Conservation (phyloP, 2,329 filamentous ascomycete genomes). For the Pseudogymnoascus sp. region DNA sequence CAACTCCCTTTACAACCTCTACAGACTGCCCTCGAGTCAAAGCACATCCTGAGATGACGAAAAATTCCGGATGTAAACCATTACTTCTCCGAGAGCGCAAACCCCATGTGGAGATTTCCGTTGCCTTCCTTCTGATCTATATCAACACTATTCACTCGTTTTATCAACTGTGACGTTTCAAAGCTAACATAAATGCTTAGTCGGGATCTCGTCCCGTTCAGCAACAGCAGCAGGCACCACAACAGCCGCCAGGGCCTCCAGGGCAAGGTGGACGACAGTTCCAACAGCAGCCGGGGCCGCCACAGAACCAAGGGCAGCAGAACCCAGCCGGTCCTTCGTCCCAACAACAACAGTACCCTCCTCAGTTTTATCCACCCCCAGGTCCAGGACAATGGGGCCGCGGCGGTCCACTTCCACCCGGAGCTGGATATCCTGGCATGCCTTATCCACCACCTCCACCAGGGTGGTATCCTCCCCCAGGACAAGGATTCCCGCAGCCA, state of each 20-base stretch:
- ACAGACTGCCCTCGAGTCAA: slow-evolving; percentile 1
- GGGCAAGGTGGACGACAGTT: slow-evolving; percentile 10
- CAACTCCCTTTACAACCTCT: slow-evolving; percentile 13
- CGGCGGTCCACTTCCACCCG: slow-evolving; percentile 41
- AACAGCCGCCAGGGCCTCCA: slow-evolving; percentile 15
- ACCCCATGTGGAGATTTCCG: slow-evolving; percentile 93
- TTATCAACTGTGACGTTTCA: background rate
- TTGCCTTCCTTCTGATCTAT: slow-evolving; percentile 98
- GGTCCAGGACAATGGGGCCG: slow-evolving; percentile 47
- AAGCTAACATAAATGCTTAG: slow-evolving; percentile 5
- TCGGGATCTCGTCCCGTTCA: slow-evolving; percentile 2
- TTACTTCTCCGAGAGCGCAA: slow-evolving; percentile 87
- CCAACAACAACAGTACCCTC: slow-evolving; percentile 34
- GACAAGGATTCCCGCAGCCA: slow-evolving; percentile 38
- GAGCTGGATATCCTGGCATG: slow-evolving; percentile 65
- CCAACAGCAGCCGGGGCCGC: slow-evolving; percentile 17
- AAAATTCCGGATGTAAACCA: slow-evolving; percentile 96
- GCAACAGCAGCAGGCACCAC: slow-evolving; percentile 11
- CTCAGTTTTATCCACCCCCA: slow-evolving; percentile 32
- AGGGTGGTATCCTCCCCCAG: slow-evolving; percentile 64
- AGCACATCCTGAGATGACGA: slow-evolving; percentile 60
- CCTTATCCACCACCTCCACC: slow-evolving; percentile 59
- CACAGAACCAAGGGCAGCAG: slow-evolving; percentile 17
- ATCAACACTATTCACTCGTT: background rate
- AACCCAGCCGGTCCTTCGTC: slow-evolving; percentile 14